phyloP scores from a whole-genome alignment of 805 yeast genomes.

The Suhomyces canberraensis region DNA sequence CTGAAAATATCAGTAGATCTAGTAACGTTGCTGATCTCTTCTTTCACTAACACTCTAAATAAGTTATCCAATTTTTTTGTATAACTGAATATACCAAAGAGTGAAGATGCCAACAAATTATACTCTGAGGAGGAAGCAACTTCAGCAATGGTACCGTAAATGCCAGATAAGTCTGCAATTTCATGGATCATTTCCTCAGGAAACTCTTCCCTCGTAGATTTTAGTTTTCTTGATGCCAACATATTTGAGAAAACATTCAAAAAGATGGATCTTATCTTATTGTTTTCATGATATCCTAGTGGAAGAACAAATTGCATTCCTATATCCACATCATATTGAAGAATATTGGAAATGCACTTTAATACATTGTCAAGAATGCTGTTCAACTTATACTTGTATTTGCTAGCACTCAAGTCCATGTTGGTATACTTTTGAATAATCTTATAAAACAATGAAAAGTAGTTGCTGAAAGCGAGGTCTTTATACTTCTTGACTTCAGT shows the following conservation, averaged over 20 bases:
- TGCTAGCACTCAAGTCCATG: constrained; percentile 13
- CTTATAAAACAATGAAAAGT: constrained; percentile 59
- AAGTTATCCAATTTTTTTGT: constrained; percentile 37
- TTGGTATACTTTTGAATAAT: constrained; percentile 46
- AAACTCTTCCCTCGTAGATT: constrained; percentile 22
- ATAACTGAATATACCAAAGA: constrained; percentile 52
- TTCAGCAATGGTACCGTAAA: constrained; percentile 52
- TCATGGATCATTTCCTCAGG: constrained; percentile 22
- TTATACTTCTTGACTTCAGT: constrained; percentile 52
- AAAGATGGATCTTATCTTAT: constrained; percentile 65
- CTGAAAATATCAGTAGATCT: constrained; percentile 73
- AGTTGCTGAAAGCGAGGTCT: constrained; percentile 64
- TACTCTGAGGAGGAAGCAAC: constrained; percentile 68
- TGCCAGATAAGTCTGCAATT: constrained; percentile 35
- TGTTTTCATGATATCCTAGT: constrained; percentile 69
- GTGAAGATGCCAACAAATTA: constrained; percentile 64
- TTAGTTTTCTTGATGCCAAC: constrained; percentile 32
- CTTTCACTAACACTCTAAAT: constrained; percentile 52
- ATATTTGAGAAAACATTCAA: constrained; percentile 75
- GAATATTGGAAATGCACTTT: constrained; percentile 60
- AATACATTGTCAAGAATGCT: constrained; percentile 62
- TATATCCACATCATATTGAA: constrained; percentile 70
- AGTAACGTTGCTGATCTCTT: constrained; percentile 59
- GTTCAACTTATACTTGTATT: constrained; percentile 51
- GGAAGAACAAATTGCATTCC: constrained; percentile 76